Evolutionary conservation across 2,329 filamentous ascomycete genomes (phyloP).

Genomic region (Ambrosiella cleistominuta): DNA sequence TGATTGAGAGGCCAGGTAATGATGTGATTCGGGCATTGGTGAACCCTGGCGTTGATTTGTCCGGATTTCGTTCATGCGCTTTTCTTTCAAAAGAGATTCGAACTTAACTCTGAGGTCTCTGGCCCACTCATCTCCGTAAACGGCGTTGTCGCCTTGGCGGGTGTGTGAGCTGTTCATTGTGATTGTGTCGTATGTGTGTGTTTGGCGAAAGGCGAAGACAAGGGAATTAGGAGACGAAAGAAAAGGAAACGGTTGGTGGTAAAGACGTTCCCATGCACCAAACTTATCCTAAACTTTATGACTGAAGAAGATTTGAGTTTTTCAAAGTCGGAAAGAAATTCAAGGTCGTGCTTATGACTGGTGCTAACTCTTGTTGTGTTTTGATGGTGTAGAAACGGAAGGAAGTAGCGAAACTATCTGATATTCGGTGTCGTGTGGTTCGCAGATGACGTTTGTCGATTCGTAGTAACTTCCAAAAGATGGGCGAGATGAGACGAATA

Average conservation of each 20-base stretch:
- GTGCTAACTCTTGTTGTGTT: too few species aligned
- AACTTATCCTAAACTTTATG: not conserved
- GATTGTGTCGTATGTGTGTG: not conserved
- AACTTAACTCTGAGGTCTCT: conserved; percentile 67
- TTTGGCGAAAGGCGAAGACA: not conserved
- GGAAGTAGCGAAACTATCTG: too few species aligned
- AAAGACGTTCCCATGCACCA: not conserved
- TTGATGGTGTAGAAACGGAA: too few species aligned
- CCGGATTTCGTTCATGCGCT: conserved; percentile 64
- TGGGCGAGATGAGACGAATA: not conserved
- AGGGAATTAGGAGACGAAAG: not conserved
- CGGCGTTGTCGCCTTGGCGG: conserved; percentile 17
- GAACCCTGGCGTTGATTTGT: conserved; percentile 37
- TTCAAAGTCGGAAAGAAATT: not conserved
- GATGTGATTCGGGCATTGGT: conserved; percentile 24
- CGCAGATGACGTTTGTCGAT: too few species aligned
- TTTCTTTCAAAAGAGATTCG: conserved; percentile 70
- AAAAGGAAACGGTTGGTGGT: not conserved
- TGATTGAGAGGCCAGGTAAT: conserved; percentile 13
- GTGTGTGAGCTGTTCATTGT: conserved; percentile 9
- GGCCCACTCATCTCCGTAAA: conserved; percentile 57
- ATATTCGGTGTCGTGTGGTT: too few species aligned
- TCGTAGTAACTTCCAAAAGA: not conserved
- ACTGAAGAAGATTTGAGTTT: not conserved
- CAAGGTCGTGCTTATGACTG: not conserved